These are phyloP conservation scores for Naganishia cerealis DNA, from an alignment of 1,284 basidiomycete genomes.

Conservation along the genomic window DNA sequence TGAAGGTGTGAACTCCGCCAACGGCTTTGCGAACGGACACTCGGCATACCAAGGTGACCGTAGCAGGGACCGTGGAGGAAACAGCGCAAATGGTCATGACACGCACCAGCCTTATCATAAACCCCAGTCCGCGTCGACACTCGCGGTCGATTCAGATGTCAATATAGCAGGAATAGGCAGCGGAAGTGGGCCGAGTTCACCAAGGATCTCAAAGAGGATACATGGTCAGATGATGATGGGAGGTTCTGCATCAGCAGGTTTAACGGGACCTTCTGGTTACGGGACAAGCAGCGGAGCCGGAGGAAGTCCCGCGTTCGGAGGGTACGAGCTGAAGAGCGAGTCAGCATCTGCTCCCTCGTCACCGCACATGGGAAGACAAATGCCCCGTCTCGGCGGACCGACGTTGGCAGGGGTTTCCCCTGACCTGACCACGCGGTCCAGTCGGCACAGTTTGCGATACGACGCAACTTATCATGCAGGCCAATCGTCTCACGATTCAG, in stretches of 20 bases:
- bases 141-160: neutral
- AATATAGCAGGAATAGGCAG: slow-evolving; percentile 26
- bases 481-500: slow-evolving; percentile 5
- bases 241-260: neutral
- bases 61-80: slow-evolving; percentile 1
- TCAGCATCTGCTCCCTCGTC: slow-evolving; percentile 17
- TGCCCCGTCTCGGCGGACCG: slow-evolving; percentile 2
- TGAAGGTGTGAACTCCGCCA: neutral
- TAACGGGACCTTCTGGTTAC: neutral
- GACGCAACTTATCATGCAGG: slow-evolving; percentile 4
- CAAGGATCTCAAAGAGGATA: slow-evolving; percentile 22
- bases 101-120: slow-evolving; percentile 1
- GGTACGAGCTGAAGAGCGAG: neutral
- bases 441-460: slow-evolving; percentile 17
- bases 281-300: neutral
- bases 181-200: slow-evolving; percentile 19
- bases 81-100: slow-evolving; percentile 13
- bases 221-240: slow-evolving; percentile 18
- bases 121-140: neutral
- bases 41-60: slow-evolving; percentile 10
- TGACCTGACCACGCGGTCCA: neutral
- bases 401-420: slow-evolving; percentile 11
- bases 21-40: slow-evolving; percentile 1
- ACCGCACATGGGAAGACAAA: slow-evolving; percentile 10
- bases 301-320: neutral